Percentiles rank a stretch among this genome's conserved stretches.
These are phyloP conservation scores for Eutypa lata DNA, from an alignment of 2,329 filamentous ascomycete genomes.

Conservation along the genomic window DNA sequence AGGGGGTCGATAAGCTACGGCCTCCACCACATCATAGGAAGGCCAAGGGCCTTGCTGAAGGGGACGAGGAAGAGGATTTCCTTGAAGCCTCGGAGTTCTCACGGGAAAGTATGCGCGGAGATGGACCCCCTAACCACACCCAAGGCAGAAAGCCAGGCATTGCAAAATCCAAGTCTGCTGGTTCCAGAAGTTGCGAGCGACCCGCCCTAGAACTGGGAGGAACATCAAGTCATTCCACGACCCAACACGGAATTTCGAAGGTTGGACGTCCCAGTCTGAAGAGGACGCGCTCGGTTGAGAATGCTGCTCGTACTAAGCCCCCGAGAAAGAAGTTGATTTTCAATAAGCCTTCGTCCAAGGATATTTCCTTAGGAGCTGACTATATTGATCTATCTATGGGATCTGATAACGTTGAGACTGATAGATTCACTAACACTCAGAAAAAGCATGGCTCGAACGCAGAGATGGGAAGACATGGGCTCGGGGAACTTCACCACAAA, in stretches of 20 bases:
- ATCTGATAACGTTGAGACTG: constrained; percentile 8
- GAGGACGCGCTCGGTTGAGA: constrained; percentile 4
- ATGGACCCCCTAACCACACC: not conserved
- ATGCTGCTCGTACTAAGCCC: not conserved
- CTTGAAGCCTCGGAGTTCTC: not conserved
- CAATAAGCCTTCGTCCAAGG: not conserved
- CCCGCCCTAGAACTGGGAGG: not conserved
- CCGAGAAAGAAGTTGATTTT: constrained; percentile 5
- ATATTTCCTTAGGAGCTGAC: constrained; percentile 17
- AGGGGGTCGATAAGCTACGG: constrained; percentile 64
- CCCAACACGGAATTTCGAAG: not conserved
- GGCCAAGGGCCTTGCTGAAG: constrained; percentile 22
- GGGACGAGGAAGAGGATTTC: constrained; percentile 5
- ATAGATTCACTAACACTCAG: not conserved
- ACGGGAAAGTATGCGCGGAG: not conserved
- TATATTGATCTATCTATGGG: constrained; percentile 22
- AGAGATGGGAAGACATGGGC: constrained; percentile 4
- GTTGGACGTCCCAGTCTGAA: constrained; percentile 4
- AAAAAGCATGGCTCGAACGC: not conserved
- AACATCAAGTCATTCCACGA: not conserved
- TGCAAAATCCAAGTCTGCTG: not conserved
- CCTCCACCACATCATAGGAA: constrained; percentile 34
- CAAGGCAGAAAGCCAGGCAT: not conserved
- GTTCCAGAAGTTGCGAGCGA: not conserved
- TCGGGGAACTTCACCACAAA: constrained; percentile 8